These are phyloP conservation scores for Papilionanthe hybrid DNA, from an alignment of 116 monocot species.

Conservation along the genomic window DNA sequence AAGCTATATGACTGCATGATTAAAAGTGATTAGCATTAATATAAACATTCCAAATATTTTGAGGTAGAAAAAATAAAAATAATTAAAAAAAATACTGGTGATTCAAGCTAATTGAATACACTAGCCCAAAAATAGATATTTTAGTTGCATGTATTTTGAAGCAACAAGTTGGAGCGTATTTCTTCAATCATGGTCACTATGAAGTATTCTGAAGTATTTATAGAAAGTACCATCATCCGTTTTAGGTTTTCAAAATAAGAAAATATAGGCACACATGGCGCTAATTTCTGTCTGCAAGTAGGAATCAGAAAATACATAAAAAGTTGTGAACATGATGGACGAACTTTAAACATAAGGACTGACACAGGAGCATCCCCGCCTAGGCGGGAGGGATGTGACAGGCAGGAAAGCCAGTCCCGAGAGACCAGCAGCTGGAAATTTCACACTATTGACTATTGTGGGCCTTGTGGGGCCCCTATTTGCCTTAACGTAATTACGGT, in stretches of 20 bases:
- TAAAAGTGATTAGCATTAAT: background rate
- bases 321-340: background rate
- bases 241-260: background rate
- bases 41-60: background rate
- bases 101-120: background rate
- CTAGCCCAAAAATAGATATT: background rate
- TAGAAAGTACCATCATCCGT: background rate
- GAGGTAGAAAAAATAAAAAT: background rate
- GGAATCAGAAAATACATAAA: background rate
- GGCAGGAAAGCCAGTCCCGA: too few relatives aligned
- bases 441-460: too few relatives aligned
- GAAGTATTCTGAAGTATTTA: background rate
- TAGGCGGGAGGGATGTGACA: too few relatives aligned
- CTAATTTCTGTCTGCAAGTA: background rate
- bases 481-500: too few relatives aligned
- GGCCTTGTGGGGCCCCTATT: too few relatives aligned
- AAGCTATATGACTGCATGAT: background rate
- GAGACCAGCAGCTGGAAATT: too few relatives aligned
- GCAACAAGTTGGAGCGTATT: background rate
- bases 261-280: background rate
- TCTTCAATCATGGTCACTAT: background rate
- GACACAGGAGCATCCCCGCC: too few relatives aligned
- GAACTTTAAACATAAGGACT: background rate
- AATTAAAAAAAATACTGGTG: background rate
- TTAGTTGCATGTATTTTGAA: background rate